Base-by-base conservation (phyloP, 257 asterid species). In the Ballota nigra region DNA sequence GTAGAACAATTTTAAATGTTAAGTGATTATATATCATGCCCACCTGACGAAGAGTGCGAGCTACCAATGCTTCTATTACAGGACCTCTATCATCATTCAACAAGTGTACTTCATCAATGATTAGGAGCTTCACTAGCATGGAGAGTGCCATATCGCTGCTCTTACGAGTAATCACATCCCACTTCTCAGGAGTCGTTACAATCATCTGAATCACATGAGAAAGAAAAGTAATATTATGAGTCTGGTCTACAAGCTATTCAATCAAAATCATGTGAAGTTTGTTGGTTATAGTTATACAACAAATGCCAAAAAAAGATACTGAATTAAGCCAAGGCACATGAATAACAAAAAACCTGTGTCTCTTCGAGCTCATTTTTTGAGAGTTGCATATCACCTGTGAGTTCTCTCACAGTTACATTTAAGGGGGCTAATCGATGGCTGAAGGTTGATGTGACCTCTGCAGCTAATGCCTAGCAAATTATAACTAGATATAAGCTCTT, bases 141-240 rank as follows among this genome's bases (percentile, higher is more conserved):
- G 99, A 94, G 69, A 94, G 90, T 41, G 99, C 75, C 99, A 94
- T 94, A 74, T 94, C 98, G 69, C 99, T 91, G 84, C 98, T 94
- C 88, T 94, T 94, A 74, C 99, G 97, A 77, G 98, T 94, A 81
- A 94, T 94, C 75, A 94, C 99, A 73, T 94, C 99, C 99, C 99
- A 94, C 83, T 94, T 94, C 81, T 94, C 99, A 45, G 99, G 99
- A 49, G 99, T 94, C 33, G 99, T 94, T 79, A 94, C 99, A 69
- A 94, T 94, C 99, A 94, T 94, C 99, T 94, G 83, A 79, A 68
- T 72, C 75, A 80, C 74, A 74, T 1, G 3, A 36, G 12, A 36
- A 67, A 12, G 11, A 40, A 36, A 47, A 4, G 33, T 63, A 28
- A 31, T 56, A 62, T 57, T 22, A 45, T 22, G 65, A 52, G 71